These are phyloP conservation scores for Verticillium longisporum DNA, from an alignment of 2,329 filamentous ascomycete genomes.

Conservation along the genomic window DNA sequence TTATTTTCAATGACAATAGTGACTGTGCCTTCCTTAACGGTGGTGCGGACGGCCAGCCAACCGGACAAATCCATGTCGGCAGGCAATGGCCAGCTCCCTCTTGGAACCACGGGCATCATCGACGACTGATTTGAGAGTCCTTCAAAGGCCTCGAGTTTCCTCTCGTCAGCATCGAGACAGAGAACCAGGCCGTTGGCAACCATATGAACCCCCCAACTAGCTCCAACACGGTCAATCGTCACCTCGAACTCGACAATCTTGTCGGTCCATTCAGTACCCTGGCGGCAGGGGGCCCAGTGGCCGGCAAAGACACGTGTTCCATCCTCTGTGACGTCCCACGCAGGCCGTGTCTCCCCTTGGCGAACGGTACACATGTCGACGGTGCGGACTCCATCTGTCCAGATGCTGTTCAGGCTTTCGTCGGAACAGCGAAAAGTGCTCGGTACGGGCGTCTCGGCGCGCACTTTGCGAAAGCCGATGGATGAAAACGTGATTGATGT, in stretches of 20 bases:
- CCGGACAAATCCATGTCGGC: background rate
- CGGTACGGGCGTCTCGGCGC: background rate
- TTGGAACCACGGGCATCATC: slow-evolving; percentile 2
- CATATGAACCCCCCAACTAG: slow-evolving; percentile 10
- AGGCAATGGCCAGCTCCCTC: slow-evolving; percentile 4
- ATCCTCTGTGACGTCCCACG: slow-evolving; percentile 3
- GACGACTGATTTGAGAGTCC: slow-evolving; percentile 4
- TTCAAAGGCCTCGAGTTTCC: slow-evolving; percentile 2
- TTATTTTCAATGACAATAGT: background rate
- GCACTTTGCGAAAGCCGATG: background rate
- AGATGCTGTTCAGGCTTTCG: slow-evolving; percentile 3
- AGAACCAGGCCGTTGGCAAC: slow-evolving; percentile 8
- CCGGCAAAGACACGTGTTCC: slow-evolving; percentile 3
- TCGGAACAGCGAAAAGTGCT: slow-evolving; percentile 2
- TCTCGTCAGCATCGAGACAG: slow-evolving; percentile 2
- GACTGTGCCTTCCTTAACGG: background rate
- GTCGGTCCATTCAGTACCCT: slow-evolving; percentile 5
- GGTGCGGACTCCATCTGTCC: slow-evolving; percentile 4
- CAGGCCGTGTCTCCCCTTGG: slow-evolving; percentile 2
- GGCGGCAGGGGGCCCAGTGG: slow-evolving; percentile 8
- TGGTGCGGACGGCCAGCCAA: background rate
- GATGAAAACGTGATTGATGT: background rate
- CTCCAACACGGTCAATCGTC: slow-evolving; percentile 1
- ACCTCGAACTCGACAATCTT: slow-evolving; percentile 1
- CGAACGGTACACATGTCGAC: slow-evolving; percentile 6